Conservation (phyloP, 192 early-diverging fungal genomes). For the Coemansia sp. region DNA sequence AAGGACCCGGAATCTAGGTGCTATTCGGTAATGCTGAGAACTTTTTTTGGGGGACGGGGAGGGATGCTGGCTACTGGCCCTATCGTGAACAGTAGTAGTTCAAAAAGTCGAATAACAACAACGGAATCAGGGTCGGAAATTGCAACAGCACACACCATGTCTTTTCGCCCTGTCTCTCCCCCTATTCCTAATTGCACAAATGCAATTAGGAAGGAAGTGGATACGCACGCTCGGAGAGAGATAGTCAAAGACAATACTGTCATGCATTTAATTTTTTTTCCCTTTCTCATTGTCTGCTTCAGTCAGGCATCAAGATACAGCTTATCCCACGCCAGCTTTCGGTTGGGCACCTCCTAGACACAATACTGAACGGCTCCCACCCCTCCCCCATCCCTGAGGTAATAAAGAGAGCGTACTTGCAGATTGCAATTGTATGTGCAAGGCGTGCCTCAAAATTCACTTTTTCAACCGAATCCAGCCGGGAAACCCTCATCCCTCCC, state of each 20-base stretch:
- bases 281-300: background rate
- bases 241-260: constrained; percentile 5
- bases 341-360: too few relatives aligned
- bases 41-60: background rate
- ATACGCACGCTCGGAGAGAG: background rate
- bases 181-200: background rate
- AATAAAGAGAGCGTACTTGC: too few relatives aligned
- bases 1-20: background rate
- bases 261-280: background rate
- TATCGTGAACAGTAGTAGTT: too few relatives aligned
- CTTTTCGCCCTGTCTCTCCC: background rate
- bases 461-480: too few relatives aligned
- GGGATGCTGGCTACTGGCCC: too few relatives aligned
- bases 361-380: too few relatives aligned
- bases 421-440: too few relatives aligned
- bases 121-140: too few relatives aligned
- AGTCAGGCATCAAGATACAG: background rate
- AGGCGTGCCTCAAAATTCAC: too few relatives aligned
- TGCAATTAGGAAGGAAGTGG: background rate
- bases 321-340: too few relatives aligned
- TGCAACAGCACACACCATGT: background rate
- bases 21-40: background rate
- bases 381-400: too few relatives aligned
- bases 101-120: background rate
- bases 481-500: background rate